Percentiles rank a stretch among this genome's conserved stretches.
phyloP scores from a whole-genome alignment of 2,329 filamentous ascomycete genomes.

The Ceratocystis albifundus region DNA sequence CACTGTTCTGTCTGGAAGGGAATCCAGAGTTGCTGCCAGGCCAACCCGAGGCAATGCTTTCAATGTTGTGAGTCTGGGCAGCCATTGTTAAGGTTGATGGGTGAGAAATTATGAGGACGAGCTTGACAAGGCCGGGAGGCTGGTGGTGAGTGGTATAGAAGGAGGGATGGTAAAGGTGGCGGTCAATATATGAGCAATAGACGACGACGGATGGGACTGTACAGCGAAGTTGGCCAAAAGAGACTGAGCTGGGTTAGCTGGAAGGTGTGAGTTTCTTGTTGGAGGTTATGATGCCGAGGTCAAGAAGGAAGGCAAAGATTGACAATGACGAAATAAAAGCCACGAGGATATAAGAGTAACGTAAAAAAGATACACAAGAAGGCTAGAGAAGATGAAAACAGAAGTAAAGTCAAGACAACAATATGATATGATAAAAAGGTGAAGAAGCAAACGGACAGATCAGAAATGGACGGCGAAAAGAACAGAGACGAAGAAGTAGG shows the following conservation, averaged over 20 bases:
- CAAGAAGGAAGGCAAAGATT: not conserved
- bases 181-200: not conserved
- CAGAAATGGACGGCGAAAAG: not conserved
- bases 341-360: not conserved
- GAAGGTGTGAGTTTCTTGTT: not conserved
- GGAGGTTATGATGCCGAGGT: not conserved
- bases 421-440: not conserved
- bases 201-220: not conserved
- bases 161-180: not conserved
- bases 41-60: conserved; percentile 1
- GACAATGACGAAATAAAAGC: not conserved
- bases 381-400: conserved; percentile 5
- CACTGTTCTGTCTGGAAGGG: not conserved
- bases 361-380: conserved; percentile 7
- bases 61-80: not conserved
- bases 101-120: not conserved
- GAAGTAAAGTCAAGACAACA: not conserved
- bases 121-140: not conserved
- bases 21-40: not conserved
- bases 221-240: not conserved
- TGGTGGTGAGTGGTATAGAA: not conserved
- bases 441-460: not conserved
- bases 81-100: not conserved
- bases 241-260: not conserved
- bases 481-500: not conserved